phyloP scores from a whole-genome alignment of 192 early-diverging fungal genomes.

The Coemansia sp. region DNA sequence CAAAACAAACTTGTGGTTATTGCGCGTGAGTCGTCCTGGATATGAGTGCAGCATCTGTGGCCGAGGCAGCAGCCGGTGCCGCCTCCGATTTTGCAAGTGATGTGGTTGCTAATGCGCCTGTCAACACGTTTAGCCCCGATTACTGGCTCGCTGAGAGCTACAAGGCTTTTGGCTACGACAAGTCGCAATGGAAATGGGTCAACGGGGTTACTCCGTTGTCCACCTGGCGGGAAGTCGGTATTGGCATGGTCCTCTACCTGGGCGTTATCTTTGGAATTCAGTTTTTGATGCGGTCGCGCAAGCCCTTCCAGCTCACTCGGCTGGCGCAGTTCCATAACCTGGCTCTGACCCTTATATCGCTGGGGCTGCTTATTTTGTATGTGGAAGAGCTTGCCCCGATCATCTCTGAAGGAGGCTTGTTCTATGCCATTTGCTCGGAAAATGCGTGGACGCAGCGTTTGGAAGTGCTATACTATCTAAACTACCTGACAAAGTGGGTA shows the following conservation, averaged over 20 bases:
- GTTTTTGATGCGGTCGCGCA: constrained; percentile 63
- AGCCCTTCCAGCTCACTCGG: constrained; percentile 66
- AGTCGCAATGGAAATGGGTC: constrained; percentile 56
- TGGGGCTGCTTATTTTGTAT: constrained; percentile 66
- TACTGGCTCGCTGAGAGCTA: constrained; percentile 41
- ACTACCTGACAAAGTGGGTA: constrained; percentile 91
- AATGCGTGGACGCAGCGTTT: constrained; percentile 74
- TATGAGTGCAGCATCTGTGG: constrained; percentile 4
- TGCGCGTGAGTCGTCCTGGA: not conserved
- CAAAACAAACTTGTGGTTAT: not conserved
- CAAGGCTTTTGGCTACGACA: constrained; percentile 37
- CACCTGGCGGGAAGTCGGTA: constrained; percentile 51
- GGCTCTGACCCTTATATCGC: constrained; percentile 67
- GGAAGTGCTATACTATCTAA: constrained; percentile 84
- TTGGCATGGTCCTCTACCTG: constrained; percentile 59
- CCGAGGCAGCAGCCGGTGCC: constrained; percentile 5
- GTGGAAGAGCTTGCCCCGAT: constrained; percentile 76
- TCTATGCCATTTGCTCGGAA: constrained; percentile 66
- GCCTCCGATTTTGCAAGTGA: constrained; percentile 3
- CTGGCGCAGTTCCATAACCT: constrained; percentile 82
- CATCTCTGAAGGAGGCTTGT: constrained; percentile 63
- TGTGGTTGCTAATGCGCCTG: constrained; percentile 13
- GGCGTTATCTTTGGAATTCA: constrained; percentile 79
- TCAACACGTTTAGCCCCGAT: constrained; percentile 37
- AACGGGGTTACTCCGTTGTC: constrained; percentile 49